Base-by-base conservation (phyloP, 257 asterid genomes). In the Solanum okadae region DNA sequence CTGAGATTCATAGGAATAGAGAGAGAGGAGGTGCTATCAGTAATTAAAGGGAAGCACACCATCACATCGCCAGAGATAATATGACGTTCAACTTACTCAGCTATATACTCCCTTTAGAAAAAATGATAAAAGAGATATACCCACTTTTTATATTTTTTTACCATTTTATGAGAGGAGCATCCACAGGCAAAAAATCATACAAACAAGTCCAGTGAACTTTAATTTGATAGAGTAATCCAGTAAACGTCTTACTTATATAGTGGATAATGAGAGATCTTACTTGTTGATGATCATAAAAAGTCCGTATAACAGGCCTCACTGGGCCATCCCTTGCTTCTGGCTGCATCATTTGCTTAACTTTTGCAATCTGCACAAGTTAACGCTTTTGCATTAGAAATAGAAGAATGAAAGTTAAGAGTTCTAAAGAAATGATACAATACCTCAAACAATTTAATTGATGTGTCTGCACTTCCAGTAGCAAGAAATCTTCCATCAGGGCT, bases 381-480 rank as follows among this genome's bases (percentile, higher is more conserved):
- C 11, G 68, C 61, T 20, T 84, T 84, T 27, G 90, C 71, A 76
- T 82, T 85, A 73, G 88, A 86, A 90, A 68, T 87, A 49, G 33
- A 34, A 87, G 68, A 88, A 46, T 86, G 85, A 88, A 63, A 87
- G 85, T 68, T 68, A 49, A 81, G 73, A 76, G 44, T 38, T 46
- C 27, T 77, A 84, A 72, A 87, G 85, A 87, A 37, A 90, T 46
- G 70, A 49, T 46, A 83, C 83, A 71, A 84, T 83, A 94, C 96
- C 97, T 94, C 98, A 89, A 94, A 90, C 89, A 94, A 95, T 90
- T 95, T 95, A 89, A 95, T 93, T 78, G 98, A 94, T 70, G 98
- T 90, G 92, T 95, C 98, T 71, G 97, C 95, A 90, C 98, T 95
- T 87, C 95, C 98, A 87, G 98, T 93, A 61, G 98, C 98, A 92